phyloP scores from a whole-genome alignment of 768 basidiomycete genomes.

The Tylopilus intermedius region DNA sequence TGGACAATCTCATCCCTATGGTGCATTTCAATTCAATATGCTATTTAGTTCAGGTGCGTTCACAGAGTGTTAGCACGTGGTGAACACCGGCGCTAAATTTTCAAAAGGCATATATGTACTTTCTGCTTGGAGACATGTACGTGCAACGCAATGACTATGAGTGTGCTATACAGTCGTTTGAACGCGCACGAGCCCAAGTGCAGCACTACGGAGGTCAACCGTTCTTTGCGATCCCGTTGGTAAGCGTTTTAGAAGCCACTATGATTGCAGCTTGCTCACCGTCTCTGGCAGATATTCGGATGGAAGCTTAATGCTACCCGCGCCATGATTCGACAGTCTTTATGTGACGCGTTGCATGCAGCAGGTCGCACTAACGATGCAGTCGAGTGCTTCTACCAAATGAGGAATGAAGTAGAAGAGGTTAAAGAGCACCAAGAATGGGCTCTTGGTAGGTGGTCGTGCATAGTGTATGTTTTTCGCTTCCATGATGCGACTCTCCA shows the following conservation, averaged over 20 bases:
- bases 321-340: not conserved
- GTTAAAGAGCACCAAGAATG: too few relatives aligned
- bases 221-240: not conserved
- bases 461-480: too few relatives aligned
- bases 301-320: not conserved
- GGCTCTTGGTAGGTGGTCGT: not conserved
- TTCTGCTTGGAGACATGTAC: not conserved
- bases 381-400: not conserved
- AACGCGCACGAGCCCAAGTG: not conserved
- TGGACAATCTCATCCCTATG: not conserved
- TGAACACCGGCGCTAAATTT: not conserved
- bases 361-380: not conserved
- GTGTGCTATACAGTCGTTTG: not conserved
- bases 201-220: too few relatives aligned
- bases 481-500: not conserved
- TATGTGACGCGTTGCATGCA: not conserved
- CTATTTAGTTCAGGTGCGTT: not conserved
- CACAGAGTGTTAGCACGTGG: not conserved
- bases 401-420: too few relatives aligned
- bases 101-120: conserved; percentile 8
- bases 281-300: not conserved
- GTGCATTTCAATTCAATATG: not conserved
- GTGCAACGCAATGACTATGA: not conserved
- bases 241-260: not conserved
- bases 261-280: not conserved